These are phyloP conservation scores for Aspergillus sp. DNA, from an alignment of 2,329 filamentous ascomycete species.

Conservation along the genomic window DNA sequence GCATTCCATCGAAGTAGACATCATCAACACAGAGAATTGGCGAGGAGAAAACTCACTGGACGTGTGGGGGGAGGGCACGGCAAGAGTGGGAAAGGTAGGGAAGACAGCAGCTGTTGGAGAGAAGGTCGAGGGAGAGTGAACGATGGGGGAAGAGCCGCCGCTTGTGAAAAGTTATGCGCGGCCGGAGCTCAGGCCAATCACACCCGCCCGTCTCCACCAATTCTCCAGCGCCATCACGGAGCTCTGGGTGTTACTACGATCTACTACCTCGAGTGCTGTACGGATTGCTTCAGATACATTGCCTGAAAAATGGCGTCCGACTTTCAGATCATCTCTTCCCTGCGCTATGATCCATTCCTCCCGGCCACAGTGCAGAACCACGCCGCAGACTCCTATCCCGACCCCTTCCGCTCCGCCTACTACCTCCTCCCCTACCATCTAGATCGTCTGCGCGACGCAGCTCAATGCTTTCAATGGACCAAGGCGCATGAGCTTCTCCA, in stretches of 20 bases:
- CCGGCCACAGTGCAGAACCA: conserved; percentile 27
- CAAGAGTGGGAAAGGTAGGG: background rate
- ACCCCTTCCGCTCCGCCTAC: conserved; percentile 55
- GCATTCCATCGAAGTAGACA: background rate
- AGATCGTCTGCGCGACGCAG: conserved; percentile 68
- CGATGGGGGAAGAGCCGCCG: no score
- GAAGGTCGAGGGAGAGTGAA: conserved; percentile 18
- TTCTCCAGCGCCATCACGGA: background rate
- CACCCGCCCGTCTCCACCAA: conserved; percentile 11
- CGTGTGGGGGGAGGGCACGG: conserved; percentile 12
- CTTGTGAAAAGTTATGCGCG: conserved; percentile 32
- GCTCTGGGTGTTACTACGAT: background rate
- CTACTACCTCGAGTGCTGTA: no score
- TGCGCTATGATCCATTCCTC: conserved; percentile 67
- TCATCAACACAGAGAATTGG: background rate
- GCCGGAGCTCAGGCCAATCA: conserved; percentile 33
- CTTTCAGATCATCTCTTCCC: conserved; percentile 67
- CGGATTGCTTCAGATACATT: background rate
- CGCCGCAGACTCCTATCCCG: conserved; percentile 33
- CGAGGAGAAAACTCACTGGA: conserved; percentile 16
- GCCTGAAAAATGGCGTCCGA: conserved; percentile 21
- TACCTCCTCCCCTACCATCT: conserved; percentile 79
- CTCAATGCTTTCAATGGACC: conserved; percentile 49
- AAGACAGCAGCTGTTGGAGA: conserved; percentile 11
- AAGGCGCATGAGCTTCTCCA: conserved; percentile 29